These are phyloP conservation scores for Colletotrichum brevisporum DNA, from an alignment of 2,329 filamentous ascomycete species.

Conservation along the genomic window DNA sequence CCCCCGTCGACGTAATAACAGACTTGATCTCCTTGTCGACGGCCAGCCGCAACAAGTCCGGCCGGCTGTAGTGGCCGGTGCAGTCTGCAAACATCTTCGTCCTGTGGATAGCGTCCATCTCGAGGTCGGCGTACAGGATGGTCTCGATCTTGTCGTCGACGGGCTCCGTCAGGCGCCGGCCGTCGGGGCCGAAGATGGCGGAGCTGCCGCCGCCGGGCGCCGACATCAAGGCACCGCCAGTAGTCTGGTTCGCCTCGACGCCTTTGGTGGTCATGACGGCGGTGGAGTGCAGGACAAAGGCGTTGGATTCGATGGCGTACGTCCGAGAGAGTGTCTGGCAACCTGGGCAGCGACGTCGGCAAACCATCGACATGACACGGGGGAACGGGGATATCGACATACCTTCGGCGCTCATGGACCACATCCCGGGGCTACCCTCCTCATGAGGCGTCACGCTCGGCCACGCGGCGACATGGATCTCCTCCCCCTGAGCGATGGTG, in stretches of 20 bases:
- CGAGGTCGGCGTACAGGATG: slow-evolving; percentile 65
- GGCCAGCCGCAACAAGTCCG: slow-evolving; percentile 55
- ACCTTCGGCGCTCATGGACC: slow-evolving; percentile 38
- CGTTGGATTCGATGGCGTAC: slow-evolving; percentile 59
- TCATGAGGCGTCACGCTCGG: slow-evolving; percentile 40
- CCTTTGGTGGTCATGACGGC: slow-evolving; percentile 57
- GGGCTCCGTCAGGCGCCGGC: slow-evolving; percentile 58
- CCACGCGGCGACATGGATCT: slow-evolving; percentile 50
- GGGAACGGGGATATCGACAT: too few relatives aligned
- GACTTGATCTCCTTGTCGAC: slow-evolving; percentile 19
- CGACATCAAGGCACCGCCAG: slow-evolving; percentile 54
- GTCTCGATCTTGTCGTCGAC: slow-evolving; percentile 58
- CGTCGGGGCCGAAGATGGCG: slow-evolving; percentile 67
- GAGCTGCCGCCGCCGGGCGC: slow-evolving; percentile 61
- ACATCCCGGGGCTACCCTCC: slow-evolving; percentile 25
- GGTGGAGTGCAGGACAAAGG: slow-evolving; percentile 57
- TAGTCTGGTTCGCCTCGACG: slow-evolving; percentile 55
- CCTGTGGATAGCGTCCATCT: slow-evolving; percentile 59
- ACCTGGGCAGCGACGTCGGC: slow-evolving; percentile 51
- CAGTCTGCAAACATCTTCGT: slow-evolving; percentile 57
- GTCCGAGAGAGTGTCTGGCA: slow-evolving; percentile 50
- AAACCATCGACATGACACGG: too few relatives aligned
- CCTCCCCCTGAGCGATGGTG: slow-evolving; percentile 46
- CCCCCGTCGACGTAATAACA: not conserved
- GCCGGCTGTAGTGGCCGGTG: slow-evolving; percentile 53